Base-by-base conservation (phyloP, 306 rosid genomes). In the Medicago ruthenica region DNA sequence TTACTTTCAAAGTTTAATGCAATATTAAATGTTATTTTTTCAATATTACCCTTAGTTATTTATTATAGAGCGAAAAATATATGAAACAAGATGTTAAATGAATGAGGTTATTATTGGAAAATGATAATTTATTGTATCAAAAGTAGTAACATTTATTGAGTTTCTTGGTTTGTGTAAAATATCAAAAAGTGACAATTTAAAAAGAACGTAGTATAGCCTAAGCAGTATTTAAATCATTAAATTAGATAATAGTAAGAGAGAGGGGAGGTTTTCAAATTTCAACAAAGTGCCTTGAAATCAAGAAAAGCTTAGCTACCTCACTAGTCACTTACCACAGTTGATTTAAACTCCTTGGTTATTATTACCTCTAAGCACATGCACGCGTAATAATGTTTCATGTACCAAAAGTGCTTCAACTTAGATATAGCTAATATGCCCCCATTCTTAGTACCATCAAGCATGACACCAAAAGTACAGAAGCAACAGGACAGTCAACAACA, bases 111-210 rank as follows among this genome's bases (percentile, higher is more conserved):
- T n/a, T n/a, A n/a, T n/a, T n/a, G n/a, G n/a, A n/a, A n/a, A n/a
- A n/a, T n/a, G n/a, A n/a, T n/a, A n/a, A n/a, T n/a, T n/a, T n/a
- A n/a, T n/a, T n/a, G n/a, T n/a, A n/a, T n/a, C n/a, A n/a, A n/a
- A n/a, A n/a, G n/a, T n/a, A n/a, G n/a, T n/a, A n/a, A n/a, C n/a
- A 71, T 97, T 97, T n/a, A n/a, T n/a, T n/a, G n/a, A n/a, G n/a
- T n/a, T n/a, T n/a, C n/a, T n/a, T n/a, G n/a, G n/a, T n/a, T n/a
- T n/a, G n/a, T n/a, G n/a, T n/a, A n/a, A n/a, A n/a, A 6, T 95
- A 92, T 78, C 97, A 92, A 76, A 95, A 95, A 83, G 85, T 95
- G 42, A n/a, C n/a, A n/a, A n/a, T n/a, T n/a, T n/a, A n/a, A n/a
- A n/a, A n/a, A n/a, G n/a, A n/a, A n/a, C n/a, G n/a, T n/a, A n/a